Evolutionary conservation across 768 basidiomycete species (phyloP), one percentile per base, ranked within the genome.

Genomic region (Phaffia tasmanica): DNA sequence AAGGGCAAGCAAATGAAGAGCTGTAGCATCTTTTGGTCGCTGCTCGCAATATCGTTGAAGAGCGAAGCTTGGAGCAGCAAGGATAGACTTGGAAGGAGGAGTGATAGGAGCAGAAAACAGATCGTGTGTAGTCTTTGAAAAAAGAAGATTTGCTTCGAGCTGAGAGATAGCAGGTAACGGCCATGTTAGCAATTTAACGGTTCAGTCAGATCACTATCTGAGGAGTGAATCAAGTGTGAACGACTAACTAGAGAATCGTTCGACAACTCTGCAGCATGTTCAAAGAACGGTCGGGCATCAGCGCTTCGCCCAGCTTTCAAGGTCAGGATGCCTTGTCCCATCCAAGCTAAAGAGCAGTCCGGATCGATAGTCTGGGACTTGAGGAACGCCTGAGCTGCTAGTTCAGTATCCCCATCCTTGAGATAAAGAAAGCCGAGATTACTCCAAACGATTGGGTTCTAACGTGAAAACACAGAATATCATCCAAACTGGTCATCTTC

Each of bases 291-390:
- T 23, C 79, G 79, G 2, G 88, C 85, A 63, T 91, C 86, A 5
- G 73, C 70, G 35, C 81, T 74, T 62, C 88, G 74, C 0, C 74
- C 73, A 27, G 73, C 70, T 32, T 69, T 57, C 2, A 73, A 71
- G 0, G 77, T 77, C 16, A 77, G 57, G 51, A 78, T 62, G 18
- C 74, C 78, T 61, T 93, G 92, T 0, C 91, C 95, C 25, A 94
- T 80, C 95, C 95, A 99, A 9, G 91, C 86, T 25, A 85, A 73
- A 0, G 86, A 81, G 76, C 85, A 86, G 73, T 98, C 94, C 8
- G 94, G 89, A 78, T 98, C 92, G 54, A 92, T 80, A 21, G 86
- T 85, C 75, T 97, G 95, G 14, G 93, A 90, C 65, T 85, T 85
- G 72, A 85, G 81, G 71, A 99, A 84, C 1, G 88, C 86, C 72